These are phyloP conservation scores for Meredithiella fracta DNA, from an alignment of 2,329 filamentous ascomycete genomes.

Conservation along the genomic window DNA sequence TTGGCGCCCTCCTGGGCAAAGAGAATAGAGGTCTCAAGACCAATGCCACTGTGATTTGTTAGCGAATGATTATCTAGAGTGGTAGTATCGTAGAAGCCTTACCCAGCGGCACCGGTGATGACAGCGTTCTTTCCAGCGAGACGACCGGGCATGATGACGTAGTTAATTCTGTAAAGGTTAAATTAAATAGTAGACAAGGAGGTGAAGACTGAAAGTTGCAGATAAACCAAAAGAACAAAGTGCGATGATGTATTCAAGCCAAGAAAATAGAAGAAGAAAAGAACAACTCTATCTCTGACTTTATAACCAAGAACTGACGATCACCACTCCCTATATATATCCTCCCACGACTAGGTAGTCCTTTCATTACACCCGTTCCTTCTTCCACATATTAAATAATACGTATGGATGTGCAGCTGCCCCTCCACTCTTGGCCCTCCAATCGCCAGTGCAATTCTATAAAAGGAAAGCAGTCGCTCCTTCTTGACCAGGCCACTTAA, in stretches of 20 bases:
- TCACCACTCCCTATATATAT: neutral
- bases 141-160: constrained; percentile 24
- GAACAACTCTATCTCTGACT: neutral
- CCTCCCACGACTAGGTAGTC: neutral
- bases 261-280: constrained; percentile 1
- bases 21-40: constrained; percentile 78
- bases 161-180: neutral
- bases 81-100: constrained; percentile 23
- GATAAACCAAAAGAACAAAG: neutral
- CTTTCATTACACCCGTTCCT: neutral
- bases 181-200: neutral
- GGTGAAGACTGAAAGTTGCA: neutral
- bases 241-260: neutral
- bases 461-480: too few species aligned
- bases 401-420: too few species aligned
- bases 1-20: constrained; percentile 79
- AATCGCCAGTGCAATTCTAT: too few species aligned
- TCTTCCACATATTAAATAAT: too few species aligned
- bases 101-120: constrained; percentile 78
- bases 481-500: neutral
- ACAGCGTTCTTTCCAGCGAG: constrained; percentile 47
- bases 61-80: too few species aligned
- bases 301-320: neutral
- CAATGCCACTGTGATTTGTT: constrained; percentile 68
- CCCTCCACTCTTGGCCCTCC: too few species aligned